Percentiles rank a stretch among this genome's conserved stretches.
Conservation (phyloP, 2,329 filamentous ascomycete genomes). For the Ceratocystis harringtonii region DNA sequence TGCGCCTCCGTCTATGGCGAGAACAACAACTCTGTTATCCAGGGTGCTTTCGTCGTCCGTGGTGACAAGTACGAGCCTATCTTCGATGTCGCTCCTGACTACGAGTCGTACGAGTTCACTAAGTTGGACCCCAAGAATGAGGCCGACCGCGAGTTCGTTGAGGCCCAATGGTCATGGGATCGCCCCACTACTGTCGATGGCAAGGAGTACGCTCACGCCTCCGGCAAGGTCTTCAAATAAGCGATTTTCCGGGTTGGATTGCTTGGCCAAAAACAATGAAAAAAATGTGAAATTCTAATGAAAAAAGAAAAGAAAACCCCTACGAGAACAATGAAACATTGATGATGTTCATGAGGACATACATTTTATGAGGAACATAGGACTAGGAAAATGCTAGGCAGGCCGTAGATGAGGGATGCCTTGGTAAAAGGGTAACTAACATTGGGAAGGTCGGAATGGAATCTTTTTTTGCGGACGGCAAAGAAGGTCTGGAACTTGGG, state of each 20-base stretch:
- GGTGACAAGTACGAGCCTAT: constrained; percentile 74
- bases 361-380: constrained; percentile 18
- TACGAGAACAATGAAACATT: constrained; percentile 10
- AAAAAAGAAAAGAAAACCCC: constrained; percentile 13
- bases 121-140: constrained; percentile 84
- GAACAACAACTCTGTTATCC: constrained; percentile 78
- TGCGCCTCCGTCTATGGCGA: constrained; percentile 74
- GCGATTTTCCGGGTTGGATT: constrained; percentile 20
- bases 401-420: constrained; percentile 7
- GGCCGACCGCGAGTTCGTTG: constrained; percentile 73
- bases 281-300: constrained; percentile 16
- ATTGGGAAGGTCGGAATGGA: constrained; percentile 2
- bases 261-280: constrained; percentile 18
- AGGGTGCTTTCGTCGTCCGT: constrained; percentile 88
- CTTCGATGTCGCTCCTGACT: constrained; percentile 95
- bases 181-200: constrained; percentile 62
- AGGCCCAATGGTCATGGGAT: constrained; percentile 86
- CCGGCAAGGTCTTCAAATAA: constrained; percentile 99
- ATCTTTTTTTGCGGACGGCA: background rate
- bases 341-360: constrained; percentile 17
- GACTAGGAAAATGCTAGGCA: constrained; percentile 5
- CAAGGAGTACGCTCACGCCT: constrained; percentile 78
- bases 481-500: background rate
- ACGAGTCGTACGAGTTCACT: constrained; percentile 88
- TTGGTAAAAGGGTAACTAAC: constrained; percentile 1